Evolutionary conservation across 345 rosid species (phyloP).

Genomic region (Raphanus sativus): DNA sequence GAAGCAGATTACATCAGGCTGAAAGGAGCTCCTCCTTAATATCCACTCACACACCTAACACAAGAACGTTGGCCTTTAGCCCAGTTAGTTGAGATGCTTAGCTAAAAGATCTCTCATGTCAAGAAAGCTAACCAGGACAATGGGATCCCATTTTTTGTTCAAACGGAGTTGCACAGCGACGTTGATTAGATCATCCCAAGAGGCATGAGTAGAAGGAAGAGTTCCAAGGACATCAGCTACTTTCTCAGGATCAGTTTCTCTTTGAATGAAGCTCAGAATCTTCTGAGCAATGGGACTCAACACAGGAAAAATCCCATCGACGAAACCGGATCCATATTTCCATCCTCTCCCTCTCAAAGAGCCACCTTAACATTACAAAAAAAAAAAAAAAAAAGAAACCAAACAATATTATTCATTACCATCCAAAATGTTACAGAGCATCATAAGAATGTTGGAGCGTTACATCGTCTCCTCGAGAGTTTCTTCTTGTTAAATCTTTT

Average conservation of each 20-base stretch:
- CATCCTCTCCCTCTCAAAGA: conserved; percentile 86
- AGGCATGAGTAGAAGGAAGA: conserved; percentile 65
- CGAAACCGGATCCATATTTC: conserved; percentile 96
- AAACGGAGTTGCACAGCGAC: conserved; percentile 80
- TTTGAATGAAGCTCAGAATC: conserved; percentile 54
- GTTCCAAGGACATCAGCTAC: conserved; percentile 57
- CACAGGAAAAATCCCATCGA: conserved; percentile 91
- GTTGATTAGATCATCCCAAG: conserved; percentile 88
- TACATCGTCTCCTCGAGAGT: conserved; percentile 73
- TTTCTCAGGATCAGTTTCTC: conserved; percentile 48
- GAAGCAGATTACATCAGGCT: conserved; percentile 80
- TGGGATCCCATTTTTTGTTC: conserved; percentile 74
- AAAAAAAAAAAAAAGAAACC: neutral
- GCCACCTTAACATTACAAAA: conserved; percentile 53
- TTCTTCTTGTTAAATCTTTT: conserved; percentile 63
- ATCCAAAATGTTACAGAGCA: neutral
- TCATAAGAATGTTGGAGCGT: neutral
- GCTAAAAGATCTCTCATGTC: too few species aligned
- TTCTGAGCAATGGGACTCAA: conserved; percentile 75
- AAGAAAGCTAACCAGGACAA: conserved; percentile 50
- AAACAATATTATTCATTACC: neutral
- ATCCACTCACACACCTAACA: conserved; percentile 84
- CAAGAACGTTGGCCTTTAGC: conserved; percentile 16
- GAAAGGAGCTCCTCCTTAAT: conserved; percentile 73
- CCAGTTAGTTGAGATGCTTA: neutral